These are phyloP conservation scores for Pythium brachiatum DNA, from an alignment of 352 stramenopile species.

Conservation along the genomic window DNA sequence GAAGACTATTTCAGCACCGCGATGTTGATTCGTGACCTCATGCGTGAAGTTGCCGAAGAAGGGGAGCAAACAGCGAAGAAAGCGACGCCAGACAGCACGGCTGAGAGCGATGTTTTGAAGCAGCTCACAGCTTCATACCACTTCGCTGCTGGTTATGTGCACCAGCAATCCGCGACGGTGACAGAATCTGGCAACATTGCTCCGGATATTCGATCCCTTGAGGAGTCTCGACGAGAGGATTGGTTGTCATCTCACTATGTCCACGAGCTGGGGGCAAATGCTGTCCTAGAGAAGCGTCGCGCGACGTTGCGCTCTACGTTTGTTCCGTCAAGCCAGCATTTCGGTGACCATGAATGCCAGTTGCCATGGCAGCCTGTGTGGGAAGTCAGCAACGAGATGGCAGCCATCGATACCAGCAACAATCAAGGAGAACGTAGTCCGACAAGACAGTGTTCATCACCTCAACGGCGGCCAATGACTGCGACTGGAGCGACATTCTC, in stretches of 20 bases:
- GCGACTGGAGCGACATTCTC: neutral
- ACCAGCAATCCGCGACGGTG: slow-evolving; percentile 12
- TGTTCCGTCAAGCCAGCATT: slow-evolving; percentile 16
- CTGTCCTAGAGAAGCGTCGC: neutral
- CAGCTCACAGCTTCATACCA: neutral
- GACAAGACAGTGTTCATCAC: neutral
- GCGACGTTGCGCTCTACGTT: slow-evolving; percentile 8
- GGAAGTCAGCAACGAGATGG: slow-evolving; percentile 4
- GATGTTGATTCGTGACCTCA: slow-evolving; percentile 45
- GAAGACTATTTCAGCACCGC: slow-evolving; percentile 56
- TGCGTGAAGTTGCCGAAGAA: slow-evolving; percentile 33
- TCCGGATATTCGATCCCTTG: neutral
- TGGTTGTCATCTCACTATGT: slow-evolving; percentile 46
- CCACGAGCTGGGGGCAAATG: slow-evolving; percentile 14
- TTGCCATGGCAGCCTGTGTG: slow-evolving; percentile 32
- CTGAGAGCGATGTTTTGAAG: neutral
- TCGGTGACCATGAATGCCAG: slow-evolving; percentile 17
- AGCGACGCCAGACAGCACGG: neutral
- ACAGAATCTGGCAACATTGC: neutral
- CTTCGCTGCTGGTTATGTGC: neutral
- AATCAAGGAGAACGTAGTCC: neutral
- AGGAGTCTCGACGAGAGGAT: slow-evolving; percentile 24
- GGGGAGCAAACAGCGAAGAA: neutral
- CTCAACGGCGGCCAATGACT: neutral
- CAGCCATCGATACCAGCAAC: neutral